Evolutionary conservation across 371 early-diverging fungal species (phyloP).

Genomic region (Mucor plumbeus): DNA sequence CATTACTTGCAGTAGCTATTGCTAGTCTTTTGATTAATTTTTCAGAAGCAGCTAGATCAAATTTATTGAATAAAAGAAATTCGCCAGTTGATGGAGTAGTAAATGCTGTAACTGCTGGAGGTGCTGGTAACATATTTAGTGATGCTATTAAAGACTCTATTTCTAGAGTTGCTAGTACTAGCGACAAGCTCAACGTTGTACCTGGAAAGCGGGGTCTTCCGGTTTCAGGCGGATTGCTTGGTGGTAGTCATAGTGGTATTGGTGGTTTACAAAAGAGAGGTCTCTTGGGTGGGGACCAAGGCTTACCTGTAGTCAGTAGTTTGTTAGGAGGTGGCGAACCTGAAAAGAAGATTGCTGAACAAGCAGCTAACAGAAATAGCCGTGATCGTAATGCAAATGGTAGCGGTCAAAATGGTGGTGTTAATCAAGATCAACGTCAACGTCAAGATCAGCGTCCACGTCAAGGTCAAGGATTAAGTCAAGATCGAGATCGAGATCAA

Average conservation of each 20-base stretch:
- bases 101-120: neutral
- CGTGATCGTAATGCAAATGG: neutral
- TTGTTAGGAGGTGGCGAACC: neutral
- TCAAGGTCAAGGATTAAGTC: too few relatives aligned
- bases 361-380: neutral
- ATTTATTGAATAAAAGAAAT: neutral
- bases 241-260: neutral
- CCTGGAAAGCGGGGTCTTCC: neutral
- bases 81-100: neutral
- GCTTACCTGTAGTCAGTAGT: neutral
- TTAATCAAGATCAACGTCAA: too few relatives aligned
- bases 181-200: too few relatives aligned
- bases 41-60: neutral
- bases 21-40: conserved; percentile 1
- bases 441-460: too few relatives aligned
- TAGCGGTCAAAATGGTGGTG: too few relatives aligned
- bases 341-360: neutral
- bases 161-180: too few relatives aligned
- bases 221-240: neutral
- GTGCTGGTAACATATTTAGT: too few relatives aligned
- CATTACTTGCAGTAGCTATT: neutral
- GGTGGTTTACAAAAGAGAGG: neutral
- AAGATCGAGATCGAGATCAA: too few relatives aligned
- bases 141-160: too few relatives aligned
- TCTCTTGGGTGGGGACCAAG: neutral